Percentiles rank a stretch among this genome's conserved stretches.
Evolutionary conservation across 257 asterid genomes (phyloP).

Genomic region (Fraxinus excelsior): DNA sequence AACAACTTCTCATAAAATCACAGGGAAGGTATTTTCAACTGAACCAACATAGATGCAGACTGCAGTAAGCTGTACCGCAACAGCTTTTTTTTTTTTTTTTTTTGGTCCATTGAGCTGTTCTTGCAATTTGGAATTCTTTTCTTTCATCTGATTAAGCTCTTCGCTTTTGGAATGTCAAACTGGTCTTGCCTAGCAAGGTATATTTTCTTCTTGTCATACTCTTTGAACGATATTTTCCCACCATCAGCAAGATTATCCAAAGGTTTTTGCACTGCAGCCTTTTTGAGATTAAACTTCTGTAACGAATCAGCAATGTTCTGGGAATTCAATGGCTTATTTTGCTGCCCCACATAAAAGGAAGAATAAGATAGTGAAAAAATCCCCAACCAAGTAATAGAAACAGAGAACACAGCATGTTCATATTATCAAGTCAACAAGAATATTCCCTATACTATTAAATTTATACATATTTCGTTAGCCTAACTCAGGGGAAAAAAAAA

Average conservation of each 20-base stretch:
- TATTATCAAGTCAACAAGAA: not conserved
- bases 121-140: slow-evolving; percentile 69
- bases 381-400: not conserved
- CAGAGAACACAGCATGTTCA: not conserved
- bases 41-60: not conserved
- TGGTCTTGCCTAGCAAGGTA: slow-evolving; percentile 95
- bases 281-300: slow-evolving; percentile 63
- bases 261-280: slow-evolving; percentile 55
- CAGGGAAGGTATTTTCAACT: not conserved
- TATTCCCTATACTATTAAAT: not conserved
- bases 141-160: slow-evolving; percentile 85
- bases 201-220: slow-evolving; percentile 95
- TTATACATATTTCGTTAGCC: not conserved
- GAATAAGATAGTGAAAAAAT: not conserved
- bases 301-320: slow-evolving; percentile 58
- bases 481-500: no score
- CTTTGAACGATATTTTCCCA: slow-evolving; percentile 63
- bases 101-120: slow-evolving; percentile 60
- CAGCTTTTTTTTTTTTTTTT: slow-evolving; percentile 80
- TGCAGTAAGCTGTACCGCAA: slow-evolving; percentile 17
- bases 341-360: slow-evolving; percentile 60
- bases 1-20: not conserved
- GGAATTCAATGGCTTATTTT: slow-evolving; percentile 58
- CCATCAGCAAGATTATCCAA: slow-evolving; percentile 56
- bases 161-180: slow-evolving; percentile 84